Evolutionary conservation across 2,329 filamentous ascomycete genomes (phyloP), one percentile per base, ranked within the genome.

Genomic region (Ceratocystis colombiana): DNA sequence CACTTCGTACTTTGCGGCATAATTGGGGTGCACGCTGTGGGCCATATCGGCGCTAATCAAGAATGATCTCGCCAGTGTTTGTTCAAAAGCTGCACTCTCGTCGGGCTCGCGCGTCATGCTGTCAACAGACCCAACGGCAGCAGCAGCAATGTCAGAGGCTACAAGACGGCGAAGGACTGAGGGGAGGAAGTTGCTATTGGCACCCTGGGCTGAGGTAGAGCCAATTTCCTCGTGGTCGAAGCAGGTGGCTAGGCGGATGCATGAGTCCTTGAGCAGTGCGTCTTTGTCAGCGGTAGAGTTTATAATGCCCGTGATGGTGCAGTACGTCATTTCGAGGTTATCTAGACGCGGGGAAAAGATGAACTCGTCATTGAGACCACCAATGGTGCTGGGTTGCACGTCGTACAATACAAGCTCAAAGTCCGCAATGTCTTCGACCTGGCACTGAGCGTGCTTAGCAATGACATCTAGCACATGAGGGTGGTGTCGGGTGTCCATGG

Each of bases 181-280:
- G 1, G 94, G 93, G 20, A 99, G 82, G 67, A 96, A 82, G 76
- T 96, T 96, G 3, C 90, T 96, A 77, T 95, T 86, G 20, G 94
- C 94, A 69, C 94, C 94, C 73, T 99, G 94, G 4, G 93, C 92
- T 2, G 91, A 96, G 67, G 84, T 86, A 69, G 90, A 96, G 65
- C 94, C 94, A 72, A 99, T 94, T 75, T 99, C 94, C 76, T 99
- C 94, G 77, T 99, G 92, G 74, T 99, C 94, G 75, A 99, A 99
- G 76, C 93, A 89, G 45, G 91, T 88, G 70, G 95, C 88, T n/a
- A 99, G 80, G 59, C 94, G 90, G 72, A 97, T 96, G 20, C 84
- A 87, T 2, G 84, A 79, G 73, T 96, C 93, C 25, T 87, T 77
- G 55, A 90, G 84, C 33, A 97, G 82, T 5, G 87, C 82, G 3